These are phyloP conservation scores for Myxozyma neglecta DNA, from an alignment of 805 yeast genomes.

Conservation along the genomic window DNA sequence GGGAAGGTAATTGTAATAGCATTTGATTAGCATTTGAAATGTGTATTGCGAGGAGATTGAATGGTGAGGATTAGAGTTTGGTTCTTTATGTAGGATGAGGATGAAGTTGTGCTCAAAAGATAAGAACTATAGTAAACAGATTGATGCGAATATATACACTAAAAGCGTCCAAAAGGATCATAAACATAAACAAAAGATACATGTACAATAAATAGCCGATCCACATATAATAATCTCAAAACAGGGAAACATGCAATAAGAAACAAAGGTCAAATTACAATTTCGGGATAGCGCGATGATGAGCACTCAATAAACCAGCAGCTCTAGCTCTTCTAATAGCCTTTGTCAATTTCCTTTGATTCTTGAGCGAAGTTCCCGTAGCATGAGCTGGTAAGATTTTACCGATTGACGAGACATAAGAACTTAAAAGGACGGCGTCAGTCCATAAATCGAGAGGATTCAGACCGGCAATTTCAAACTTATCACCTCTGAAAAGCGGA, in stretches of 20 bases:
- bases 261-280: neutral
- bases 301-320: slow-evolving; percentile 56
- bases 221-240: neutral
- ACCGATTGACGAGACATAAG: slow-evolving; percentile 66
- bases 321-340: slow-evolving; percentile 79
- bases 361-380: slow-evolving; percentile 63
- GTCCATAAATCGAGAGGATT: slow-evolving; percentile 34
- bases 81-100: no score
- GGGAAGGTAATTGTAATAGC: no score
- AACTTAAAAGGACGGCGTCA: slow-evolving; percentile 64
- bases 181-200: neutral
- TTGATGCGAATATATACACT: neutral
- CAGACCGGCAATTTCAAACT: slow-evolving; percentile 7
- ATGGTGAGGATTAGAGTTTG: no score
- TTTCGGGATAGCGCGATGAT: slow-evolving; percentile 21
- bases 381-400: slow-evolving; percentile 62
- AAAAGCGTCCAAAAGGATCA: neutral
- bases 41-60: no score
- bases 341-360: slow-evolving; percentile 64
- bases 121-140: neutral
- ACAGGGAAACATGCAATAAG: neutral
- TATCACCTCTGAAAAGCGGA: slow-evolving; percentile 27
- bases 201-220: neutral
- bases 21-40: no score
- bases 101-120: no score